Base-by-base conservation (phyloP, 768 basidiomycete genomes). In the Piloderma croceum region DNA sequence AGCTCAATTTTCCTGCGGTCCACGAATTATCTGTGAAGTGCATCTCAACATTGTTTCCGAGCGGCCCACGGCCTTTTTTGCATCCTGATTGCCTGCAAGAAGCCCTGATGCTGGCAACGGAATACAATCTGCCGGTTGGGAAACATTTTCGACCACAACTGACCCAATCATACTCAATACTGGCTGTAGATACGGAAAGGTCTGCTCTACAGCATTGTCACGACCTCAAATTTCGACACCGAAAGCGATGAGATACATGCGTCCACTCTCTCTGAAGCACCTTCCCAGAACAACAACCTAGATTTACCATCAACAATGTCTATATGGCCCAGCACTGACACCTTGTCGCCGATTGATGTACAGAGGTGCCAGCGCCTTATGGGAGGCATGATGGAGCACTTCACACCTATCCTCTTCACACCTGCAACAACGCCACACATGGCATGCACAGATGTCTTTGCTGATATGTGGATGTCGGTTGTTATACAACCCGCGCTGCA, bases 391-490 rank as follows among this genome's bases (percentile, higher is more conserved):
- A 76, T 88, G 42, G 69, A 69, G 4, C 70, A 83, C 55, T 86
- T 87, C 54, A 81, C 83, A 0, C 83, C 85, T 2, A 65, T 79
- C 24, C 60, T 88, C 0, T 88, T 88, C 56, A 84, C 84, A 2
- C 74, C 81, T 20, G 72, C 80, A 4, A 69, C 77, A 5, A 78
- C 79, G n/a, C 62, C 67, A 2, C 86, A 87, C 53, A 85, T 85
- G 82, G 61, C 62, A 4, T 88, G 86, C 59, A 86, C 83, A 3
- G 77, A 85, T 53, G 61, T 75, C 0, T 69, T 88, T 40, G 86
- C 84, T 1, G 81, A 81, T 37, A 67, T 61, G 38, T 88, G 85
- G 86, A 81, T 85, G 73, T 44, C 67, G 18, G 63, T 76, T 27
- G 81, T 88, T n/a, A 79, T 83, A 27, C 65, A 75, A 36, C 80